A percentile compares a stretch with the other conserved stretches of the same genome.
phyloP scores from a whole-genome alignment of 495 filamentous ascomycete genomes.

The Lasiosphaeriaceae sp. region DNA sequence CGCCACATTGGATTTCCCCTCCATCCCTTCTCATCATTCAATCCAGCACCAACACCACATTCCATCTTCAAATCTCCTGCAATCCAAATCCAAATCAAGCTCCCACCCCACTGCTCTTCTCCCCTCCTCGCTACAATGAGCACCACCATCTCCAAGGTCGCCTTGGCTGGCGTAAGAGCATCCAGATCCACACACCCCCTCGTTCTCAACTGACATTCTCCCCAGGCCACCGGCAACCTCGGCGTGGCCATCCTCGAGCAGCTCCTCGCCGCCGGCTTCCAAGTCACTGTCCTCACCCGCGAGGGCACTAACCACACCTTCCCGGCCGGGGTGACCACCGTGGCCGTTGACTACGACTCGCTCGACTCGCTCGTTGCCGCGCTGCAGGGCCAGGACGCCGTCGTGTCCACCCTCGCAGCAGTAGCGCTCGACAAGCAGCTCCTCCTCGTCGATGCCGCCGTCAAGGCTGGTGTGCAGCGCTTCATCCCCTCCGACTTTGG shows the following conservation, averaged over 20 bases:
- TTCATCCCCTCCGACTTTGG: slow-evolving; percentile 56
- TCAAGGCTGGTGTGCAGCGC: slow-evolving; percentile 43
- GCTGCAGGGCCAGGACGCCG: slow-evolving; percentile 50
- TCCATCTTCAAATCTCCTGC: too few species aligned
- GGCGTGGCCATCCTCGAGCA: slow-evolving; percentile 45
- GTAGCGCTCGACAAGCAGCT: slow-evolving; percentile 36
- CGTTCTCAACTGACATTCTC: background rate
- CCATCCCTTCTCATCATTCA: too few species aligned
- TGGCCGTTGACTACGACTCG: slow-evolving; percentile 51
- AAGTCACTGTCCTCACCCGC: slow-evolving; percentile 51
- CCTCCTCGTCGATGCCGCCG: slow-evolving; percentile 54
- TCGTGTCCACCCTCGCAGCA: slow-evolving; percentile 45
- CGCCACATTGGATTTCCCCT: too few species aligned
- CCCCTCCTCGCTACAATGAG: background rate
- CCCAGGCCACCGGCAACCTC: slow-evolving; percentile 49
- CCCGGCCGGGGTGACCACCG: slow-evolving; percentile 37
- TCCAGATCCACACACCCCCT: background rate
- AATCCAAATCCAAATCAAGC: background rate
- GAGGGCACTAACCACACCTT: slow-evolving; percentile 27
- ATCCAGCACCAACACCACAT: too few species aligned
- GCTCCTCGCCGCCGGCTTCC: slow-evolving; percentile 44
- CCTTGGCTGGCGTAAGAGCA: slow-evolving; percentile 42
- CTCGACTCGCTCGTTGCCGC: slow-evolving; percentile 44
- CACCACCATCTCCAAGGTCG: slow-evolving; percentile 41
- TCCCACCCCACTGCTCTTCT: background rate